phyloP scores from a whole-genome alignment of 129 eudicot species.

The Saussurea involucrata region DNA sequence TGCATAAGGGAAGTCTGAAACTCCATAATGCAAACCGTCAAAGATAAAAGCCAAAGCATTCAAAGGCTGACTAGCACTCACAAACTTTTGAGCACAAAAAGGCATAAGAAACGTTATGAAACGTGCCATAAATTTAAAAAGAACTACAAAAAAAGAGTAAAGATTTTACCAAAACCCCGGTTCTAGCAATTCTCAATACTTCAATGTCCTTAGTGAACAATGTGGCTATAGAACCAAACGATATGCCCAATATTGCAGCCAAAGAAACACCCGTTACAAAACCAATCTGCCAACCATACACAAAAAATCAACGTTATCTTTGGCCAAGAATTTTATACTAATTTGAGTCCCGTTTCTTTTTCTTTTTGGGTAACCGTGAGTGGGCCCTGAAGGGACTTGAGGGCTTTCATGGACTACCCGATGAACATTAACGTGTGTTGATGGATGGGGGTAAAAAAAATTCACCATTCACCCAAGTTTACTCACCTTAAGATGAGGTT shows the following conservation, averaged over 20 bases:
- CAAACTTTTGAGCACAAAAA: constrained; percentile 52
- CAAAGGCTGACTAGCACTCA: constrained; percentile 83
- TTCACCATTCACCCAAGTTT: background rate
- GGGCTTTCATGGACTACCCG: too few species aligned
- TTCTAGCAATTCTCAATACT: constrained; percentile 57
- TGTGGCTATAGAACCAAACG: constrained; percentile 65
- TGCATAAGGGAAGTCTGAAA: constrained; percentile 88
- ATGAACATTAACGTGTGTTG: too few species aligned
- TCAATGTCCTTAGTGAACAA: constrained; percentile 68
- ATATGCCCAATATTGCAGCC: constrained; percentile 64
- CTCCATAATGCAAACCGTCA: constrained; percentile 95
- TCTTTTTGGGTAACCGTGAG: background rate
- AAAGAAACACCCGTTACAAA: constrained; percentile 52
- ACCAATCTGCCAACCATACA: constrained; percentile 60
- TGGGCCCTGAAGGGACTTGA: background rate
- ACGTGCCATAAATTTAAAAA: background rate
- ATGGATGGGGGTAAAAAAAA: too few species aligned
- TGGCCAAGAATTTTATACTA: background rate
- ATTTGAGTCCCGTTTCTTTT: background rate
- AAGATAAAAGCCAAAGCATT: constrained; percentile 87
- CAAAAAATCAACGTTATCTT: background rate
- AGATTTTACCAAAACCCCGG: constrained; percentile 64
- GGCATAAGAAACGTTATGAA: background rate
- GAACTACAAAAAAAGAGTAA: constrained; percentile 1
- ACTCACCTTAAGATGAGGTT: background rate